Conservation (phyloP, 2,329 filamentous ascomycete genomes). For the Pseudogymnoascus sp. region DNA sequence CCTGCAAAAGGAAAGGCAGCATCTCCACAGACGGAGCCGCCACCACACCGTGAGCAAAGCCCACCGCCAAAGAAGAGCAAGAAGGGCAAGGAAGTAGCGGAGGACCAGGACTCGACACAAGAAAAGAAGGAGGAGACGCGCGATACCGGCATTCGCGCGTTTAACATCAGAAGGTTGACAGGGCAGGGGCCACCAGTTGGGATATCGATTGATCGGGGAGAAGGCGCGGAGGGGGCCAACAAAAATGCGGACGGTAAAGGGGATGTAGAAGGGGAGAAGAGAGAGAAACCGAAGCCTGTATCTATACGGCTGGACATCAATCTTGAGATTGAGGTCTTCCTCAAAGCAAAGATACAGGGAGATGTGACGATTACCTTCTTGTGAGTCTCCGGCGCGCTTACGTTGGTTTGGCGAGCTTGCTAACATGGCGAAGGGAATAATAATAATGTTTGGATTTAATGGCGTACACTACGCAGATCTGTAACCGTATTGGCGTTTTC, state of each 20-base stretch:
- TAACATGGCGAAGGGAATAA: not conserved
- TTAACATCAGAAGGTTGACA: constrained; percentile 21
- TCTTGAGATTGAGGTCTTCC: constrained; percentile 69
- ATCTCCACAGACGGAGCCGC: not conserved
- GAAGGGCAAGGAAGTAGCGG: not conserved
- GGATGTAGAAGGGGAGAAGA: constrained; percentile 36
- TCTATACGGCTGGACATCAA: constrained; percentile 66
- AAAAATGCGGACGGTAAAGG: constrained; percentile 19
- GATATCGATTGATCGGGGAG: constrained; percentile 14
- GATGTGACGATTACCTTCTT: constrained; percentile 58
- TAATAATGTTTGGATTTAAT: not conserved
- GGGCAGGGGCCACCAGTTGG: constrained; percentile 18
- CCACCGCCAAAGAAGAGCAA: not conserved
- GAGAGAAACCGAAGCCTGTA: constrained; percentile 50
- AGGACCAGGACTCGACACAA: not conserved
- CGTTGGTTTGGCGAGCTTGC: not conserved
- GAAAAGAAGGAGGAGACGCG: not conserved
- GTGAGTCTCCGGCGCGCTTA: constrained; percentile 15
- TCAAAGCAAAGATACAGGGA: constrained; percentile 73
- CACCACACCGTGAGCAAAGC: not conserved
- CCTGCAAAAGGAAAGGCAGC: not conserved
- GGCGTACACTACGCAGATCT: not conserved
- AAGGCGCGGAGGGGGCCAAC: constrained; percentile 18
- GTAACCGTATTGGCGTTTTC: not conserved
- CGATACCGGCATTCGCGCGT: constrained; percentile 21